phyloP scores from a whole-genome alignment of 192 early-diverging fungal genomes.

The Entomortierella parvispora region DNA sequence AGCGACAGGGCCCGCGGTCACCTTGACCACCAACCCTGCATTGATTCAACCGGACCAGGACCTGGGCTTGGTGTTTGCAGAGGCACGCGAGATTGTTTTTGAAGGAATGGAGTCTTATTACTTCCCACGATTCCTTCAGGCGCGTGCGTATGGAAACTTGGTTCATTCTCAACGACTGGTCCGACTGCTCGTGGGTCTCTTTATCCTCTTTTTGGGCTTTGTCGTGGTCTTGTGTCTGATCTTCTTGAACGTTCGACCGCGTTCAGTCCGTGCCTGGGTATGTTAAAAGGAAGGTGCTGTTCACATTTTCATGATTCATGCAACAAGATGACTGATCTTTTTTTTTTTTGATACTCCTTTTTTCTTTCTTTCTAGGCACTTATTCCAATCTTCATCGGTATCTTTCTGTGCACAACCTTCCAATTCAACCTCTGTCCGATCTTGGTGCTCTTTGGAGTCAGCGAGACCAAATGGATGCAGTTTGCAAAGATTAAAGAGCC shows the following conservation, averaged over 20 bases:
- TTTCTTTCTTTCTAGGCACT: conserved; percentile 16
- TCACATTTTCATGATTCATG: not conserved
- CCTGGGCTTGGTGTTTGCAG: conserved; percentile 56
- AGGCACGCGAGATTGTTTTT: conserved; percentile 65
- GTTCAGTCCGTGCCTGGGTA: conserved; percentile 64
- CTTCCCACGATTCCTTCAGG: conserved; percentile 66
- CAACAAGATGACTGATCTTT: not conserved
- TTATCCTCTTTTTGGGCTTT: conserved; percentile 63
- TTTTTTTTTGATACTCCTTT: not conserved
- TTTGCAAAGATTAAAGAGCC: conserved; percentile 44
- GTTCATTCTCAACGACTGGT: conserved; percentile 56
- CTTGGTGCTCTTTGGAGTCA: conserved; percentile 25
- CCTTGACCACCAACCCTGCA: not conserved
- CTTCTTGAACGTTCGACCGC: conserved; percentile 58
- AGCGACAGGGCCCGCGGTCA: not conserved
- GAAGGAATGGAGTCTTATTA: conserved; percentile 61
- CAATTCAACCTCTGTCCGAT: conserved; percentile 45
- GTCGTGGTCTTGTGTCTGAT: conserved; percentile 61
- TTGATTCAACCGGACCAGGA: conserved; percentile 32
- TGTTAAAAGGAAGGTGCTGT: not conserved
- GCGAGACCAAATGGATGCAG: conserved; percentile 39
- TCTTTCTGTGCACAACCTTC: conserved; percentile 33
- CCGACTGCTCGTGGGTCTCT: conserved; percentile 57
- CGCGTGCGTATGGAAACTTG: conserved; percentile 67
- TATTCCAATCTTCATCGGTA: conserved; percentile 34